Base-by-base conservation (phyloP, 2,329 filamentous ascomycete species). In the Xylaria hypoxylon region DNA sequence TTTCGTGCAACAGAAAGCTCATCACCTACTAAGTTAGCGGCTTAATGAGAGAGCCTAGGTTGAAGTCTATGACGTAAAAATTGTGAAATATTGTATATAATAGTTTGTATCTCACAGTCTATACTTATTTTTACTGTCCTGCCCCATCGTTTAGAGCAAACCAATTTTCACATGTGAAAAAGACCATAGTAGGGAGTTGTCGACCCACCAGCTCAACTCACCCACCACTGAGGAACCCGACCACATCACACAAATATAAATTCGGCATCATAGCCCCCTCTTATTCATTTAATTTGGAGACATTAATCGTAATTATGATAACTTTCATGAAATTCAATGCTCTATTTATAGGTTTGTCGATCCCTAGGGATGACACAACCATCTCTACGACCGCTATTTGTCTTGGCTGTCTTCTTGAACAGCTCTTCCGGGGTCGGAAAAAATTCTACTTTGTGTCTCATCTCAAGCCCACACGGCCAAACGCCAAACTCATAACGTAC, bases 401-500 rank as follows among this genome's bases (percentile, higher is more conserved):
- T 35, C 28, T 40, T 3, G 2, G 57, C n/a, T 22, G 42, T 53
- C 28, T 48, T 33, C 24, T 26, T 52, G 8, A 51, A 31, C 44
- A 48, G 10, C 55, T 15, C 38, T 35, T 48, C 15, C 19, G n/a
- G 24, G 13, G 19, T 47, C 45, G 24, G 22, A 58, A 57, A 7
- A 13, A 59, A 62, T 61, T 55, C 33, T 35, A 26, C 44, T 38
- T 50, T 10, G 19, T 51, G 33, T 57, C 51, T 47, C 8, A 26
- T 38, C 45, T 53, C 42, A 48, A 56, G 17, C 50, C 57, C 24
- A 56, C 5, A 50, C 11, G 22, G 33, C 57, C 42, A 33, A 61
- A 63, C 62, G 60, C 62, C 64, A 56, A 67, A n/a, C 35, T 48
- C 47, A 45, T 64, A 66, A 56, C 58, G 53, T 67, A 71, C 59